phyloP scores from a whole-genome alignment of 768 basidiomycete species.

The Tricholoma hemisulphureum region DNA sequence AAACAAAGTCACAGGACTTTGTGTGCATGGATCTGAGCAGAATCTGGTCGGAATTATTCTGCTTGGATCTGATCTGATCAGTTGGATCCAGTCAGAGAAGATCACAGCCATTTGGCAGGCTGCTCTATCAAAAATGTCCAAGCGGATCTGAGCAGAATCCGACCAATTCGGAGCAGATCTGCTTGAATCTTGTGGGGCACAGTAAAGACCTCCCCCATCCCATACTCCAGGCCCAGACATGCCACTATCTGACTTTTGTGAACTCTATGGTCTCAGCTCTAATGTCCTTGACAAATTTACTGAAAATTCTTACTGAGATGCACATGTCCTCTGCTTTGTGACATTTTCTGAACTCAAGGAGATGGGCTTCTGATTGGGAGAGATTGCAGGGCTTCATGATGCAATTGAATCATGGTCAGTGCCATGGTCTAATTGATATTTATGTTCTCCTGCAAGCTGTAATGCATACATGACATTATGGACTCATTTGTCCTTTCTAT shows the following conservation, averaged over 20 bases:
- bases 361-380: conserved; percentile 13
- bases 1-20: too few relatives aligned
- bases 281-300: neutral
- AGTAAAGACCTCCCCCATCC: too few relatives aligned
- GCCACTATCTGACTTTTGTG: conserved; percentile 2
- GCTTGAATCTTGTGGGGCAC: too few relatives aligned
- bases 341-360: conserved; percentile 11
- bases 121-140: too few relatives aligned
- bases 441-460: neutral
- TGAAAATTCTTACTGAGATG: conserved; percentile 2
- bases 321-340: conserved; percentile 8
- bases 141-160: too few relatives aligned
- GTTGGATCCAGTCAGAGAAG: too few relatives aligned
- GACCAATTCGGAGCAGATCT: too few relatives aligned
- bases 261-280: neutral
- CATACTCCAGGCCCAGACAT: neutral
- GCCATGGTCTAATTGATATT: neutral
- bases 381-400: conserved; percentile 12
- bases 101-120: too few relatives aligned
- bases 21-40: too few relatives aligned
- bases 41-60: too few relatives aligned
- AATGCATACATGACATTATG: neutral
- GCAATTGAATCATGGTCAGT: conserved; percentile 8
- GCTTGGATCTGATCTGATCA: too few relatives aligned
- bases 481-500: neutral